Evolutionary conservation across 495 filamentous ascomycete species (phyloP).

Genomic region (Paragyromitra xinjiangensis): DNA sequence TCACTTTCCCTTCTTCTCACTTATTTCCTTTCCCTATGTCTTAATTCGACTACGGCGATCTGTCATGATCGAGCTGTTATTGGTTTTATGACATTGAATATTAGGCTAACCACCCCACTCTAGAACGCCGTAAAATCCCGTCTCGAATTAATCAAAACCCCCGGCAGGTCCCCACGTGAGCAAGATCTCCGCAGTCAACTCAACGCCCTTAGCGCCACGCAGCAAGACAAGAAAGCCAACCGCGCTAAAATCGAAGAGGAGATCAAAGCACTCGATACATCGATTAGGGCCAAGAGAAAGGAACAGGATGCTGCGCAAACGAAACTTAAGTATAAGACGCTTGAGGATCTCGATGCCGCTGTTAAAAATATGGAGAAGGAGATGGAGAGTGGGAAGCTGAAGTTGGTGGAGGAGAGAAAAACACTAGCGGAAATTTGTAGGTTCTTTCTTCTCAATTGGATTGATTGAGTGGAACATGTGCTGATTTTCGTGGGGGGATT

Average conservation of each 20-base stretch:
- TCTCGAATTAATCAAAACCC: constrained; percentile 76
- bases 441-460: neutral
- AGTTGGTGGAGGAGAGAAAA: constrained; percentile 96
- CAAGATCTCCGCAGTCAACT: constrained; percentile 81
- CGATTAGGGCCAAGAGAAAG: constrained; percentile 78
- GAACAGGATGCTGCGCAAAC: constrained; percentile 84
- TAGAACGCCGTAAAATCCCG: constrained; percentile 87
- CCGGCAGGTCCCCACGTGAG: constrained; percentile 72
- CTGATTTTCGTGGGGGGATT: constrained; percentile 9
- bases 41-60: neutral
- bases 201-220: constrained; percentile 77
- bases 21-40: neutral
- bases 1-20: neutral
- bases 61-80: neutral
- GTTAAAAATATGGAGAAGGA: constrained; percentile 81
- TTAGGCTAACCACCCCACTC: constrained; percentile 47
- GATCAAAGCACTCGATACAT: constrained; percentile 83
- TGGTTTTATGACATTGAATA: neutral
- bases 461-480: neutral
- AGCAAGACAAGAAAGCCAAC: constrained; percentile 81
- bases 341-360: constrained; percentile 84
- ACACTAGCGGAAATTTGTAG: constrained; percentile 80
- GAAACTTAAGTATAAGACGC: constrained; percentile 80
- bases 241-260: constrained; percentile 79
- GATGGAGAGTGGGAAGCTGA: constrained; percentile 86